Percentiles rank a stretch among this genome's conserved stretches.
phyloP scores from a whole-genome alignment of 2,329 filamentous ascomycete genomes.

The Oidium heveae region DNA sequence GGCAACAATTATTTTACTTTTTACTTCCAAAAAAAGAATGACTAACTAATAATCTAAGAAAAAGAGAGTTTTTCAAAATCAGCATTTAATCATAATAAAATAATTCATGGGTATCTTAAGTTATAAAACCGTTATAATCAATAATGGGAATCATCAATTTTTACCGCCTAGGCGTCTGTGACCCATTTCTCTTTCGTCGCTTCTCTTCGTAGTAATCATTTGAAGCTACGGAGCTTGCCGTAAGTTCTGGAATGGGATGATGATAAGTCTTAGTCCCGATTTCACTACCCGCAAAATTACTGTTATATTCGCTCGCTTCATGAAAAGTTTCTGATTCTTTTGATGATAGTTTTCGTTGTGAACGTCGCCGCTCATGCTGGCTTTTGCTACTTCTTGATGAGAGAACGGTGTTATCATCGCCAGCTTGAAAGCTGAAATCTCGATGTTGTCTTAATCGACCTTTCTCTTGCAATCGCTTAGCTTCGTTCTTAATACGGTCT shows the following conservation, averaged over 20 bases:
- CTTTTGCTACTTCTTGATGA: constrained; percentile 3
- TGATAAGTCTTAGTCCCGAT: constrained; percentile 15
- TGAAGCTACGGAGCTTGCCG: constrained; percentile 3
- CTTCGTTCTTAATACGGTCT: constrained; percentile 26
- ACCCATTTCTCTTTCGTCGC: constrained; percentile 9
- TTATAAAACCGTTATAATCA: no score
- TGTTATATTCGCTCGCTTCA: constrained; percentile 5
- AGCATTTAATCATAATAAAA: no score
- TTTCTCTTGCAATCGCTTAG: constrained; percentile 27
- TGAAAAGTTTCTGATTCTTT: constrained; percentile 5
- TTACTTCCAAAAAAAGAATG: no score
- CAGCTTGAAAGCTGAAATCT: constrained; percentile 13
- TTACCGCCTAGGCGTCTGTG: neutral
- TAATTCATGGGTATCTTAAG: no score
- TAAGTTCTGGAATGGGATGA: constrained; percentile 14
- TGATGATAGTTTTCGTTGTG: constrained; percentile 7
- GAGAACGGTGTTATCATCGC: constrained; percentile 10
- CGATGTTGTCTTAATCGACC: constrained; percentile 18
- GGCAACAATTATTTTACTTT: no score
- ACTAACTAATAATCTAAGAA: no score
- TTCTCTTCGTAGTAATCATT: constrained; percentile 13
- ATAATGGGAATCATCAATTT: no score
- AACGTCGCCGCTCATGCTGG: constrained; percentile 5
- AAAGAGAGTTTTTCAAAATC: no score
- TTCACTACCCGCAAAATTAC: constrained; percentile 8